phyloP scores from a whole-genome alignment of 1,139 yeast genomes.

The Debaryomycetaceae sp. region DNA sequence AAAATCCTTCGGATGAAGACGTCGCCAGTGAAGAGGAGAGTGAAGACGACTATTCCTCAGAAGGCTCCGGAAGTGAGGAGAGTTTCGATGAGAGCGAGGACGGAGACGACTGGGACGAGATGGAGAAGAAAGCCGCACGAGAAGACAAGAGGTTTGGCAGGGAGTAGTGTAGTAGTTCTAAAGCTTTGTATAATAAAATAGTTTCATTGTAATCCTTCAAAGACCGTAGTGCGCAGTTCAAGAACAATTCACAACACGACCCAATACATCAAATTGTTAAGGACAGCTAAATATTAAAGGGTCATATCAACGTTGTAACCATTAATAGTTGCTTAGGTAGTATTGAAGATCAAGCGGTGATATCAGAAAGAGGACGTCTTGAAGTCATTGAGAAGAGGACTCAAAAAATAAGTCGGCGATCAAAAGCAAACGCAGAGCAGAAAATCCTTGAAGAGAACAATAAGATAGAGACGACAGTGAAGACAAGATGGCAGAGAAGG shows the following conservation, averaged over 20 bases:
- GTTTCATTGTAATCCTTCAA: background rate
- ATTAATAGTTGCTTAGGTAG: background rate
- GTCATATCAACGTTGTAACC: background rate
- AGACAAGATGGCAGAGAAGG: constrained; percentile 37
- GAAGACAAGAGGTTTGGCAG: constrained; percentile 36
- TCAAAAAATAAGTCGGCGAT: no score
- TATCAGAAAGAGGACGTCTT: background rate
- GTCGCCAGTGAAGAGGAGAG: constrained; percentile 56
- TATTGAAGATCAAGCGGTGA: background rate
- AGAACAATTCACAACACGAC: background rate
- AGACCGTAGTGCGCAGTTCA: background rate
- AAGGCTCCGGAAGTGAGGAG: constrained; percentile 36
- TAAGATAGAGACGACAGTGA: background rate
- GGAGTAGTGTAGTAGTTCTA: constrained; percentile 12
- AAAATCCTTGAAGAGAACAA: background rate
- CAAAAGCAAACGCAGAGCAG: no score
- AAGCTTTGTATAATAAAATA: background rate
- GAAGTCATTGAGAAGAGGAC: background rate
- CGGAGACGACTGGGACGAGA: constrained; percentile 74
- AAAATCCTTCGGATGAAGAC: constrained; percentile 73
- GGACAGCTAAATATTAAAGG: background rate
- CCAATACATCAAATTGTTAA: background rate
- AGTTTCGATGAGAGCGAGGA: constrained; percentile 44
- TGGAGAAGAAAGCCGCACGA: constrained; percentile 65
- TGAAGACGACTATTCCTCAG: constrained; percentile 41